Base-by-base conservation (phyloP, 2,329 filamentous ascomycete species). In the Penicillium sp. region DNA sequence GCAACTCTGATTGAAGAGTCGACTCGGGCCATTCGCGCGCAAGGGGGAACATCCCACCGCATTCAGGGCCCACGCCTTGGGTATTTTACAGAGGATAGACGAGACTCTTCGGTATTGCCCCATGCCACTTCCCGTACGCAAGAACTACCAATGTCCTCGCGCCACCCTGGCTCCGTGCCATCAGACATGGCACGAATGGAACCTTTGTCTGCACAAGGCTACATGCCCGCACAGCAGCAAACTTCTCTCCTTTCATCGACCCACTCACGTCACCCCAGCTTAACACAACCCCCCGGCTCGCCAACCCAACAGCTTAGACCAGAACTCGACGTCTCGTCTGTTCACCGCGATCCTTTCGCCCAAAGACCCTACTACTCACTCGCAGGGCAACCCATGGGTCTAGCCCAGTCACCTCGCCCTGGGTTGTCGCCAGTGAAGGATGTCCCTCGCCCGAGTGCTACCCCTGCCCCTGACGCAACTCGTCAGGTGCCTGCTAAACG, bases 401-500 rank as follows among this genome's bases (percentile, higher is more conserved):
- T 69, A 7, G 53, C 69, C 4, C 71, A 71, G 30, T 67, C 67
- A 4, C 61, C 64, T 31, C 65, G 46, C 55, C 59, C 67, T 16
- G 60, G 69, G 16, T 50, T 73, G 44, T 73, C 71, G 3, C 73
- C 73, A 5, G 64, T 71, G 16, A 75, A 73, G 60, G 74, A 76
- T 37, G 40, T 53, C n/a, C 55, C 66, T 28, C 73, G 73, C 30
- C 63, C 69, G 16, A 70, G 64, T 37, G 68, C 70, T 5, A 72
- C 70, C 17, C 67, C 70, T 7, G 58, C 57, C 9, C 60, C 69
- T 4, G 77, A 78, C 50, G 38, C 59, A n/a, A 66, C 69, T 47
- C 73, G 73, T 43, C 73, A 76, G 45, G 72, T 76, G 5, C 76
- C 77, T 25, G 75, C 74, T 1, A 80, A 80, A 61, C 73, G 77